Base-by-base conservation (phyloP, 2,329 filamentous ascomycete genomes). In the Aspergillus persii region DNA sequence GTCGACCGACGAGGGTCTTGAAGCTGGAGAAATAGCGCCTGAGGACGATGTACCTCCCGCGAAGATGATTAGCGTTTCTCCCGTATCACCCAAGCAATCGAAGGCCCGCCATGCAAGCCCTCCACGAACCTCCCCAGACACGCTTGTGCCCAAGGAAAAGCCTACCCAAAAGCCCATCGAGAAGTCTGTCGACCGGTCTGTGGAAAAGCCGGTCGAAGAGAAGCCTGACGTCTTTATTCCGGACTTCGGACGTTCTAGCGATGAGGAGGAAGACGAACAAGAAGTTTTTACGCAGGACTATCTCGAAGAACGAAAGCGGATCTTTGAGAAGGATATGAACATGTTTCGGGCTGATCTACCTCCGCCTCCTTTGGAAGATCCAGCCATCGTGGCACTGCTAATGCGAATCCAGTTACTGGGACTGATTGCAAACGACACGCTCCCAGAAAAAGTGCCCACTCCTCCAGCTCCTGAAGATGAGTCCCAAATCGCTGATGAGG, bases 281-380 rank as follows among this genome's bases (percentile, higher is more conserved):
- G 71, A 71, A 1, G 72, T 78, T 36, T 77, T 81, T 47, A 80
- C 77, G 9, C 77, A 81, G 52, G 79, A 80, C 49, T 79, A 81
- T 60, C 71, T 80, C 44, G 76, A 77, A 29, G 75, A 78, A 63
- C 73, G 77, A 15, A 79, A 80, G 61, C 70, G 70, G 44, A 74
- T 74, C 8, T 80, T 80, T 50, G 76, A 79, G 61, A 76, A 74
- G 57, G 77, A 80, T 54, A 77, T 81, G 71, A 67, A 75, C 52
- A 63, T 71, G 3, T 69, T 81, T 26, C 71, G 75, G 53, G 71
- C 75, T 6, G 76, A 78, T 62, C 70, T 80, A 57, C 80, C 80
- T 26, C 72, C 69, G 4, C 66, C 77, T 1, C 72, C 75, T 8
- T 67, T 81, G 46, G 71, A 79, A 58, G 77, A 81, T 61, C 72